Base-by-base conservation (phyloP, 345 rosid species). In the Brassica cretica region DNA sequence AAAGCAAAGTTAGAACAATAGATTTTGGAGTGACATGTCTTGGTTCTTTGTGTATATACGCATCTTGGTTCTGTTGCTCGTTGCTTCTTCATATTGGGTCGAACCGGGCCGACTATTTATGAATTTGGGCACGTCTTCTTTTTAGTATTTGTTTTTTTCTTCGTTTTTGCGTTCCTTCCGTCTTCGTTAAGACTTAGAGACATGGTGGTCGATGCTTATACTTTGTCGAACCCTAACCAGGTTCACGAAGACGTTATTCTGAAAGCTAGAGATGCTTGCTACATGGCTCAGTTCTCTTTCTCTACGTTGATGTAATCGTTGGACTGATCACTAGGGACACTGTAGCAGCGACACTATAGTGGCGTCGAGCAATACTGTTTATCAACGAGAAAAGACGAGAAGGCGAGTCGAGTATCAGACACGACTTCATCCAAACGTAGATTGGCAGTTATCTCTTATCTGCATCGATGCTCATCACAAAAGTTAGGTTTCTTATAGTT, bases 211-310 rank as follows among this genome's bases (percentile, higher is more conserved):
- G 88, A 84, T 73, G 64, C 87, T 55, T 83, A 80, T 59, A 84
- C 83, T 51, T 74, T 90, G 58, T 81, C 84, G 65, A 78, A 89
- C 82, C 63, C 83, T 39, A 89, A 85, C 10, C 83, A 84, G 59
- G 81, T 90, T 76, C 93, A 88, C 72, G 74, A 85, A 11, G 97
- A 88, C 78, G 97, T 92, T 51, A 93, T 94, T 64, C 59, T 76
- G 8, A 70, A 86, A 73, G 85, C 97, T 60, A 85, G 92, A 67
- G 80, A 89, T 71, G 84, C 96, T 71, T 90, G 98, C 82, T 94
- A 92, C 86, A 89, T 89, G 86, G 86, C 91, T 89, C 2, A 3
- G 29, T 12, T 53, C 12, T 8, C 8, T 29, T 29, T 55, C 33
- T 55, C 8, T 16, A 4, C 32, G 71, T 16, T 37, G 35, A 67